These are phyloP conservation scores for Aquilaria sinensis DNA, from an alignment of 345 rosid species.

Conservation along the genomic window DNA sequence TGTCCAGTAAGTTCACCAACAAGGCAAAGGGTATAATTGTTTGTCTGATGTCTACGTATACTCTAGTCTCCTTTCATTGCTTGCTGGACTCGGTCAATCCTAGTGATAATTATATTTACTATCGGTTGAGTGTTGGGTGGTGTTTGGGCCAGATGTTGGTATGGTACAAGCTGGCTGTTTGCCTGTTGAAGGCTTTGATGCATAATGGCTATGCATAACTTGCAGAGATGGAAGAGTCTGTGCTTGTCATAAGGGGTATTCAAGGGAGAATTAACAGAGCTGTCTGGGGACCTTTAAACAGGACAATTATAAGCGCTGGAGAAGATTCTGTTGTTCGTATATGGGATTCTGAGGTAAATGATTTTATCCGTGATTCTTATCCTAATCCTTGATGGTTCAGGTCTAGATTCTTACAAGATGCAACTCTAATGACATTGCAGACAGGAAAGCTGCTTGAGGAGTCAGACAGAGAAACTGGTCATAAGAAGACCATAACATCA, in stretches of 20 bases:
- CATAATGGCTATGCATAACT: background rate
- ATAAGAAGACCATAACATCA: slow-evolving; percentile 78
- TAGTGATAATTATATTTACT: background rate
- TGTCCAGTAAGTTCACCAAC: no score
- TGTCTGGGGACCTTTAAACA: slow-evolving; percentile 90
- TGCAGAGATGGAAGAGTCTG: slow-evolving; percentile 68
- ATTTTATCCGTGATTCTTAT: no score
- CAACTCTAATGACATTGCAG: slow-evolving; percentile 26
- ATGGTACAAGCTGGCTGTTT: no score
- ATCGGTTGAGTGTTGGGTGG: background rate
- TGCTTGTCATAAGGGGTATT: slow-evolving; percentile 53
- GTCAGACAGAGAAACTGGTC: slow-evolving; percentile 70
- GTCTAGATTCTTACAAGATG: no score
- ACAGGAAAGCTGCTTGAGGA: slow-evolving; percentile 80
- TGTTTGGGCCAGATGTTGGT: no score
- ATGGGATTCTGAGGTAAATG: slow-evolving; percentile 88
- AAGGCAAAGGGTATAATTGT: no score
- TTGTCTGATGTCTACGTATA: no score
- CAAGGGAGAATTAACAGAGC: slow-evolving; percentile 89
- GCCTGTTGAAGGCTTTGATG: no score
- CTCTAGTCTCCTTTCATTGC: no score
- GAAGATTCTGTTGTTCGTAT: slow-evolving; percentile 79
- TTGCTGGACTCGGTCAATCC: no score
- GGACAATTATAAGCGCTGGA: slow-evolving; percentile 77
- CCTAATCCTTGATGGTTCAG: no score